These are phyloP conservation scores for Pinus albicaulis DNA, from an alignment of 75 land plant species.

Conservation along the genomic window DNA sequence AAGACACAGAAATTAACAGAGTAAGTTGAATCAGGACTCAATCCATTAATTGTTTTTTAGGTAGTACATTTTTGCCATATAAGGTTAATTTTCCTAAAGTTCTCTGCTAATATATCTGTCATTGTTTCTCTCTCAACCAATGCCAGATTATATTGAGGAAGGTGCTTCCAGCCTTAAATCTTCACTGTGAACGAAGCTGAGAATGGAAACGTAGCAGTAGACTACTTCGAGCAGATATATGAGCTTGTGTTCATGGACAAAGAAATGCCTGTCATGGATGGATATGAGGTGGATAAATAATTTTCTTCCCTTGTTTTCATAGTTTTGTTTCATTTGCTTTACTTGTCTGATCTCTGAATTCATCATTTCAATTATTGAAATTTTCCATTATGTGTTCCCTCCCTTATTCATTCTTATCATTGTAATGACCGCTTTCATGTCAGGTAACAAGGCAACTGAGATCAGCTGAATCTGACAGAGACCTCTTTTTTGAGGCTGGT, in stretches of 20 bases:
- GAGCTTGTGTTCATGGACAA: constrained; percentile 57
- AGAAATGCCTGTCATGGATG: constrained; percentile 65
- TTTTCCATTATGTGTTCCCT: background rate
- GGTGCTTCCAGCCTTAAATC: constrained; percentile 28
- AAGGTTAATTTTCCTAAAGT: no score
- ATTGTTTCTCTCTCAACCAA: background rate
- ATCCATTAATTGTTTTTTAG: no score
- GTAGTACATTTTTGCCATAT: no score
- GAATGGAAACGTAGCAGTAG: constrained; percentile 47
- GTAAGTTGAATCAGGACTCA: constrained; percentile 10
- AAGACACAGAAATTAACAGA: constrained; percentile 39
- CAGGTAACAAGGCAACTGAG: constrained; percentile 43
- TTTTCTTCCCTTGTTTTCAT: background rate
- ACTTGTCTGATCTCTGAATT: background rate
- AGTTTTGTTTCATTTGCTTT: background rate
- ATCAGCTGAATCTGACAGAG: constrained; percentile 29
- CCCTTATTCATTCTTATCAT: background rate
- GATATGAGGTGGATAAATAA: constrained; percentile 31
- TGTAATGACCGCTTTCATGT: no score
- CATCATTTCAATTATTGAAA: background rate
- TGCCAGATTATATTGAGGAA: constrained; percentile 41
- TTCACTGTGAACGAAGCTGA: constrained; percentile 49
- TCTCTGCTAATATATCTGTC: no score
- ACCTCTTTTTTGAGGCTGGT: constrained; percentile 49
- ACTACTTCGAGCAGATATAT: constrained; percentile 26